Conservation (phyloP, 2,329 filamentous ascomycete species). For the Lasiodiplodia gonubiensis region DNA sequence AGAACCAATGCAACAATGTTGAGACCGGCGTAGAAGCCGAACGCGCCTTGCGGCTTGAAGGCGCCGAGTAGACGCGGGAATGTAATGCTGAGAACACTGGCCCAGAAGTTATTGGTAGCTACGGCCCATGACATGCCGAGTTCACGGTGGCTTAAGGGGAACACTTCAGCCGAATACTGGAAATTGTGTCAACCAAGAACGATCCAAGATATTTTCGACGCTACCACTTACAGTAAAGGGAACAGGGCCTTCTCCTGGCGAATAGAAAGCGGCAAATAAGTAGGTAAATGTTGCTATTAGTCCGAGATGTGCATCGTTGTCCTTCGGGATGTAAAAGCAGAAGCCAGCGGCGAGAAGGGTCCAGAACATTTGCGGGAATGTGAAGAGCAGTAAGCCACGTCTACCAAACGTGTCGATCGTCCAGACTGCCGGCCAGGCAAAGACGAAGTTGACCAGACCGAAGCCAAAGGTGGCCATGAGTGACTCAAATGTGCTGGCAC, state of each 20-base stretch:
- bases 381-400: conserved; percentile 56
- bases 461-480: conserved; percentile 64
- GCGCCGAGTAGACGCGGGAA: conserved; percentile 63
- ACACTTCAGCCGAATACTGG: conserved; percentile 69
- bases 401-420: conserved; percentile 62
- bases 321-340: conserved; percentile 58
- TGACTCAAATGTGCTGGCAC: conserved; percentile 47
- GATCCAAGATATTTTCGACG: not conserved
- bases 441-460: conserved; percentile 64
- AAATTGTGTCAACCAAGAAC: not conserved
- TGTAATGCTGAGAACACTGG: conserved; percentile 65
- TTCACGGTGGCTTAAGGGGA: conserved; percentile 72
- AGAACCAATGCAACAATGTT: conserved; percentile 67
- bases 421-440: conserved; percentile 64
- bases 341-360: conserved; percentile 56
- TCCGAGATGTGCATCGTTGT: conserved; percentile 50
- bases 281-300: conserved; percentile 63
- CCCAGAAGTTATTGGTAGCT: conserved; percentile 67
- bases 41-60: conserved; percentile 60
- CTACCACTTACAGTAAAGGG: conserved; percentile 58
- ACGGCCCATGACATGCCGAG: conserved; percentile 74
- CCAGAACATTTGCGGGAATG: conserved; percentile 59
- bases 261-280: conserved; percentile 56
- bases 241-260: conserved; percentile 58
- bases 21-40: conserved; percentile 66